Base-by-base conservation (phyloP, 2,329 filamentous ascomycete genomes). In the Paradendryphiella salina region DNA sequence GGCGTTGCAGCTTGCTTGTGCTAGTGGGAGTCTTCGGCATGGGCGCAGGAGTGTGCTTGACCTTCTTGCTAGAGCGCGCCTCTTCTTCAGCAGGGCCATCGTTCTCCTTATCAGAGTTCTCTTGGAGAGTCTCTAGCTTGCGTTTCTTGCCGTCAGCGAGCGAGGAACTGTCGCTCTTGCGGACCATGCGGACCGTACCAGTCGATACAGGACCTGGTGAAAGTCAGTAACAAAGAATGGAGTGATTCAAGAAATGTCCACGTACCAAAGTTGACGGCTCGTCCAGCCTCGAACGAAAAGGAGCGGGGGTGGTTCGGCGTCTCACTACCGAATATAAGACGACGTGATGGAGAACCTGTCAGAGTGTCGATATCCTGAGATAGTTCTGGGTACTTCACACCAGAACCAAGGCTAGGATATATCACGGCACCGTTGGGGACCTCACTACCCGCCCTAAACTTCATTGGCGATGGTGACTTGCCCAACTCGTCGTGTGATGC, bases 231-330 rank as follows among this genome's bases (percentile, higher is more conserved):
- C 13, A 11, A 0, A 33, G 9, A 11, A 18, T 5, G 9, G 20
- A 31, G n/a, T 5, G 33, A 33, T 9, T 5, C 26, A 38, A 6
- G 21, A 5, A 1, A 9, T 3, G 11, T 18, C 1, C 3, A 54
- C 56, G 36, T 48, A 63, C 63, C 61, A 50, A 80, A 80, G 18
- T 71, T 69, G 55, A 80, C 75, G 15, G 69, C 64, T 44, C 74
- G 72, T 52, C 72, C 74, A 20, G 77, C 74, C 53, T 77, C 69
- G 71, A 81, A 79, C 4, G 77, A 80, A 63, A 81, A 81, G 47
- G 76, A 70, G 18, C 70, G 70, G 5, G 75, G 70, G 1, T 66
- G 70, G 44, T 56, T 65, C 7, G 54, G 54, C 20, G 59, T 46
- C 34, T 59, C 55, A 21, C 63, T 65, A 41, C 71, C 65, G 39